Conservation (phyloP, 345 rosid genomes). For the Eucalyptus urophylla region DNA sequence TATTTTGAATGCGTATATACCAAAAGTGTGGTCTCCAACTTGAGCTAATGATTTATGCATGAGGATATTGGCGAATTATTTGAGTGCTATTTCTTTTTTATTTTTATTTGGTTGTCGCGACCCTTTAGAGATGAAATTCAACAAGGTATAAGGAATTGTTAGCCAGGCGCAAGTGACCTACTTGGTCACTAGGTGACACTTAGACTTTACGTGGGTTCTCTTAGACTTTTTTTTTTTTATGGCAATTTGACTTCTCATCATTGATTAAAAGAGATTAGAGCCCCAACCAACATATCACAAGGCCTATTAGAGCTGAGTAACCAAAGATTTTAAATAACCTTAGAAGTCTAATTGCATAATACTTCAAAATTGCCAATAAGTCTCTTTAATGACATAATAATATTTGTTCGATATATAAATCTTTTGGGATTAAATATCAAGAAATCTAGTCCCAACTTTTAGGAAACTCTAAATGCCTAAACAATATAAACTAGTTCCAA, state of each 20-base stretch:
- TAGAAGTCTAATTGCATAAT: background rate
- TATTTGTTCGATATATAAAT: background rate
- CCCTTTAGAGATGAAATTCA: fast-evolving
- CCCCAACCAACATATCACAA: background rate
- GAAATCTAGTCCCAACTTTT: background rate
- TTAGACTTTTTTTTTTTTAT: background rate
- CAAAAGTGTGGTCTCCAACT: fast-evolving
- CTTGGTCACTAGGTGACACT: background rate
- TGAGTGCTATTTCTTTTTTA: background rate
- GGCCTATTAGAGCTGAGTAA: fast-evolving
- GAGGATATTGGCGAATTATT: fast-evolving
- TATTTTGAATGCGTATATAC: fast-evolving
- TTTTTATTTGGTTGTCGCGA: background rate
- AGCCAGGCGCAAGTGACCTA: fast-evolving
- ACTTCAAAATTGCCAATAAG: background rate
- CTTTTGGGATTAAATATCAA: background rate
- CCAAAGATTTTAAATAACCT: background rate
- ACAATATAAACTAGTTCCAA: background rate
- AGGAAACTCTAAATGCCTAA: background rate
- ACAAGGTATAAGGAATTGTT: fast-evolving
- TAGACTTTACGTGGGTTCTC: background rate
- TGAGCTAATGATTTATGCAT: background rate
- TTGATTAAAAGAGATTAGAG: background rate
- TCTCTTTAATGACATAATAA: background rate
- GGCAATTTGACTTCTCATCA: background rate